Evolutionary conservation across 331 rosid genomes (phyloP).

Genomic region (Pyracantha coccinea): DNA sequence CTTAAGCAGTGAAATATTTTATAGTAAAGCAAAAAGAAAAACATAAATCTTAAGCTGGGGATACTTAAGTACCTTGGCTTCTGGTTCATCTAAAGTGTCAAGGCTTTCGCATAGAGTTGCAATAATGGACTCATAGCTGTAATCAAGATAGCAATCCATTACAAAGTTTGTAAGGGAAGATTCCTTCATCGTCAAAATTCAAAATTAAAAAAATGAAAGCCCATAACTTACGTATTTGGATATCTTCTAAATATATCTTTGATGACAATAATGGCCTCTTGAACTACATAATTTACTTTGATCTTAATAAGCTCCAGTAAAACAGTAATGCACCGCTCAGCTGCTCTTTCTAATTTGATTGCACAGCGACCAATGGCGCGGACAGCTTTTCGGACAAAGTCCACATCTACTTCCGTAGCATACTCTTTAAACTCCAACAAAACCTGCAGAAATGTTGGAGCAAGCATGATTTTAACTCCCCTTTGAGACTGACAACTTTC

Average conservation of each 20-base stretch:
- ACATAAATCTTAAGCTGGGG: not conserved
- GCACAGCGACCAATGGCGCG: conserved; percentile 99
- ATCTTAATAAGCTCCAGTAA: conserved; percentile 97
- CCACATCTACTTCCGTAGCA: conserved; percentile 99
- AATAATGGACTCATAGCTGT: conserved; percentile 95
- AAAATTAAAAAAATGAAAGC: not conserved
- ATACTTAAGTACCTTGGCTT: conserved; percentile 71
- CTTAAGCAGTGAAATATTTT: not conserved
- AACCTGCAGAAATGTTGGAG: conserved; percentile 48
- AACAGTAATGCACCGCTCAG: conserved; percentile 98
- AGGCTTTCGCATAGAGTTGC: conserved; percentile 98
- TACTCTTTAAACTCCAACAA: conserved; percentile 96
- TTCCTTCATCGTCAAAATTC: not conserved
- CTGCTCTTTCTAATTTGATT: conserved; percentile 97
- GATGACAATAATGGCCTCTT: conserved; percentile 98
- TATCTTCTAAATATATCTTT: conserved; percentile 99
- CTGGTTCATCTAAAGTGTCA: conserved; percentile 97
- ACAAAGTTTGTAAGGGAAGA: conserved; percentile 11
- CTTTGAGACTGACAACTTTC: not conserved
- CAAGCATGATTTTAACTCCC: not conserved
- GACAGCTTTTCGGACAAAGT: conserved; percentile 96
- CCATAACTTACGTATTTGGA: conserved; percentile 78
- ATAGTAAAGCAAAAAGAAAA: not conserved
- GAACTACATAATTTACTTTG: conserved; percentile 98
- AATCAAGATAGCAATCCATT: conserved; percentile 13